phyloP scores from a whole-genome alignment of 2,329 filamentous ascomycete species.

The Colletotrichum sp. region DNA sequence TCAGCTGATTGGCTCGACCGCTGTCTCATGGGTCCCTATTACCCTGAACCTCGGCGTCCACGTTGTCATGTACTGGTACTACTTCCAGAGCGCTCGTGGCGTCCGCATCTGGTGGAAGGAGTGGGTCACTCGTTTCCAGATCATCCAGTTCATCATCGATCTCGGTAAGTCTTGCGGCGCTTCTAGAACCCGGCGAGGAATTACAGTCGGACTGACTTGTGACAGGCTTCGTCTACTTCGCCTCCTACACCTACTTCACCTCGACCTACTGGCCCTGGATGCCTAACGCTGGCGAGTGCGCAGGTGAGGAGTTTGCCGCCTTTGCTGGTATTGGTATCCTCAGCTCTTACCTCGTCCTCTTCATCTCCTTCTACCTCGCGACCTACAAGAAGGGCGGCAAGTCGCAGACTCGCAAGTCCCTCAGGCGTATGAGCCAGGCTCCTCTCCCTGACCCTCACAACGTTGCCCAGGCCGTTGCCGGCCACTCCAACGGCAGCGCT shows the following conservation, averaged over 20 bases:
- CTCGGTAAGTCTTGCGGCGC: slow-evolving; percentile 68
- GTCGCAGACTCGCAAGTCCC: slow-evolving; percentile 77
- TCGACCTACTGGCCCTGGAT: slow-evolving; percentile 87
- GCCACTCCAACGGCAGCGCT: slow-evolving; percentile 58
- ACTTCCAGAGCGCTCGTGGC: slow-evolving; percentile 97
- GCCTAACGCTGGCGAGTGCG: slow-evolving; percentile 85
- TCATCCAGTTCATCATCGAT: slow-evolving; percentile 96
- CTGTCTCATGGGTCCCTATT: slow-evolving; percentile 95
- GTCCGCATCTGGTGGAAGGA: slow-evolving; percentile 99
- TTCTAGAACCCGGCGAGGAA: neutral
- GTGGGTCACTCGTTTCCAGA: slow-evolving; percentile 98
- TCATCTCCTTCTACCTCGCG: slow-evolving; percentile 98
- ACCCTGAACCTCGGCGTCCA: slow-evolving; percentile 91
- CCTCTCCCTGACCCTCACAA: slow-evolving; percentile 83
- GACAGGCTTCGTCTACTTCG: slow-evolving; percentile 95
- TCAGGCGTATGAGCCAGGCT: slow-evolving; percentile 69
- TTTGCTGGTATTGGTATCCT: slow-evolving; percentile 91
- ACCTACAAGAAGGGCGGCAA: slow-evolving; percentile 92
- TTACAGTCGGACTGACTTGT: slow-evolving; percentile 20
- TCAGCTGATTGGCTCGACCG: slow-evolving; percentile 89
- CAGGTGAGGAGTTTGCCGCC: slow-evolving; percentile 95
- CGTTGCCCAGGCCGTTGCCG: slow-evolving; percentile 57
- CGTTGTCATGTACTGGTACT: slow-evolving; percentile 99
- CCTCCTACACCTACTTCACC: slow-evolving; percentile 98
- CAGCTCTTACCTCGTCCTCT: slow-evolving; percentile 94